Percentiles rank a stretch among this genome's conserved stretches.
These are phyloP conservation scores for Caryopteris hybrid DNA, from an alignment of 305 asterid species.

Conservation along the genomic window DNA sequence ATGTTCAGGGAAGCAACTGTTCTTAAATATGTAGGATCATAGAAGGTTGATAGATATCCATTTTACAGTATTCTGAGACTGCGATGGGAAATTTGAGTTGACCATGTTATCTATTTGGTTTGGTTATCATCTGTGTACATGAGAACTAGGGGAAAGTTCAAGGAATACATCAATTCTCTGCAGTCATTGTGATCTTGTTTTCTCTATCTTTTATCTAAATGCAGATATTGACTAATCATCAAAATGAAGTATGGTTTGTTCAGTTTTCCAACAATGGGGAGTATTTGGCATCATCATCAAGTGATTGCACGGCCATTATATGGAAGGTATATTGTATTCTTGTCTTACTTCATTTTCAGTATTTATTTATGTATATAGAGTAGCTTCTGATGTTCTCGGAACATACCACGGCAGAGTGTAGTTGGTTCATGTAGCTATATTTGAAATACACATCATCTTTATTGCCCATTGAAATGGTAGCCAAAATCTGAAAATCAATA, in stretches of 20 bases:
- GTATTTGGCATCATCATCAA: conserved; percentile 85
- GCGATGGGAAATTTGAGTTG: neutral
- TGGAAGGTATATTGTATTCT: conserved; percentile 60
- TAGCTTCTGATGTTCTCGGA: conserved; percentile 18
- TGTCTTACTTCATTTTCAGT: conserved; percentile 1
- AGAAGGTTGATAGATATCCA: neutral
- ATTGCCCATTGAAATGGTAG: conserved; percentile 9
- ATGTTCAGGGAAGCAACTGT: neutral
- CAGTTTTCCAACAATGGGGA: conserved; percentile 88
- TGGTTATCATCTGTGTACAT: neutral
- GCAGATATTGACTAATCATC: conserved; percentile 75
- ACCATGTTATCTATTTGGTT: neutral
- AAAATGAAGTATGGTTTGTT: conserved; percentile 91
- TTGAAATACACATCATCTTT: neutral
- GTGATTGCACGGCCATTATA: conserved; percentile 87
- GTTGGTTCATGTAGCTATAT: neutral
- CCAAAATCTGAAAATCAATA: neutral
- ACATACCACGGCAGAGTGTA: neutral
- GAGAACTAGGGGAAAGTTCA: neutral
- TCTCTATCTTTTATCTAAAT: conserved; percentile 25
- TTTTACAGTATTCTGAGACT: neutral
- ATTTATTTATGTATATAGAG: conserved; percentile 7
- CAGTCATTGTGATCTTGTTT: conserved; percentile 7
- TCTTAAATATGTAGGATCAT: neutral
- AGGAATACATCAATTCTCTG: neutral